These are phyloP conservation scores for Grammothele lineata DNA, from an alignment of 768 basidiomycete genomes.

Conservation along the genomic window DNA sequence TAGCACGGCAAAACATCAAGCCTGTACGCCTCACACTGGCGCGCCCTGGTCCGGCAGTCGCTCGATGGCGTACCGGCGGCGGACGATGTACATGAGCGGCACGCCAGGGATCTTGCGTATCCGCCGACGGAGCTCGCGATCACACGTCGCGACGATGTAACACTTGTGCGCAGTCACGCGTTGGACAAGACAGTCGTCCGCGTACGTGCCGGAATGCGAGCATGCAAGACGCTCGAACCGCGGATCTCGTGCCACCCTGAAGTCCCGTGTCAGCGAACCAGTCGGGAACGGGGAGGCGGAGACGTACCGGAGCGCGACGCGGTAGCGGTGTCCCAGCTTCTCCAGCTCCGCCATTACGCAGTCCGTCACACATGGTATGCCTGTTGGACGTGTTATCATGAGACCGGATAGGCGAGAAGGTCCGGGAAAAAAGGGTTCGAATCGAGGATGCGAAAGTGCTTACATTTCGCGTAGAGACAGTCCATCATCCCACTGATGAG, in stretches of 20 bases:
- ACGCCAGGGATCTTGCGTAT: conserved; percentile 92
- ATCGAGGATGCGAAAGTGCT: conserved; percentile 18
- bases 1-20: too few species aligned
- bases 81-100: conserved; percentile 96
- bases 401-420: conserved; percentile 6
- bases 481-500: conserved; percentile 99
- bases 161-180: conserved; percentile 93
- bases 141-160: conserved; percentile 97
- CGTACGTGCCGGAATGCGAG: conserved; percentile 94
- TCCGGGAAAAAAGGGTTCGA: background rate
- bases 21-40: conserved; percentile 41
- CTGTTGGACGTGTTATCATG: conserved; percentile 37
- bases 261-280: conserved; percentile 2
- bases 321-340: conserved; percentile 93
- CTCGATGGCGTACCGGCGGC: conserved; percentile 90
- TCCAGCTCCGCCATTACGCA: conserved; percentile 99
- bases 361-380: conserved; percentile 98
- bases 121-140: conserved; percentile 87
- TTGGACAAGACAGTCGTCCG: conserved; percentile 97
- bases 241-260: conserved; percentile 92
- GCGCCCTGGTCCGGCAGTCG: conserved; percentile 92
- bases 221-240: conserved; percentile 93
- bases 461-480: conserved; percentile 96
- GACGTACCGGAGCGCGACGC: conserved; percentile 86
- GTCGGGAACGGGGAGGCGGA: background rate